Percentiles rank a stretch among this genome's conserved stretches.
Evolutionary conservation across 2,329 filamentous ascomycete species (phyloP).

Genomic region (Colletotrichum lindemuthianum): DNA sequence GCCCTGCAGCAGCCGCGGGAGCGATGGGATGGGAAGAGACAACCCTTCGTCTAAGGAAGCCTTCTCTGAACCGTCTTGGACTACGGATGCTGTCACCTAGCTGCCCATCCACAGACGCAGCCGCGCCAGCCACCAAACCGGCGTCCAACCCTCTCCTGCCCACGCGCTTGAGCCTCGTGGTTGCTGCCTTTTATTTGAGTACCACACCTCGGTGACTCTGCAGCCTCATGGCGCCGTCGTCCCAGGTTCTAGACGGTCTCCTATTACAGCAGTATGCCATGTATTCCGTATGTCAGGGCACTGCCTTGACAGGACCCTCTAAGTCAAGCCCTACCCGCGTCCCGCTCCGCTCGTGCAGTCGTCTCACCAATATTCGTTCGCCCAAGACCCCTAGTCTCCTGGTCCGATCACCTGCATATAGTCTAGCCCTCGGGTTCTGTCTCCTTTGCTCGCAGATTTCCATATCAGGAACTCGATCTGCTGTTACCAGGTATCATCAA

Average conservation of each 20-base stretch:
- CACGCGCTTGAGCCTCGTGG: constrained; percentile 35
- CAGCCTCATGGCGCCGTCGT: not conserved
- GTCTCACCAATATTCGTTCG: constrained; percentile 27
- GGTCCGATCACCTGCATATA: constrained; percentile 37
- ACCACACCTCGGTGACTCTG: constrained; percentile 29
- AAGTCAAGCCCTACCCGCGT: constrained; percentile 34
- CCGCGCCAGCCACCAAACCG: constrained; percentile 30
- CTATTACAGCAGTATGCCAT: not conserved
- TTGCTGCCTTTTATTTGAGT: constrained; percentile 18
- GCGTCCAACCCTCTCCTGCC: constrained; percentile 22
- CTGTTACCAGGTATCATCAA: not conserved
- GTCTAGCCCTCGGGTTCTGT: constrained; percentile 12
- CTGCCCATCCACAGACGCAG: constrained; percentile 5
- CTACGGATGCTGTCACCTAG: not conserved
- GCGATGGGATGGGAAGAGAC: not conserved
- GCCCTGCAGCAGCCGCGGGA: not conserved
- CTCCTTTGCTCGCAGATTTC: constrained; percentile 16
- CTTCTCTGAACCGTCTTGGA: not conserved
- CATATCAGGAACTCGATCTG: constrained; percentile 30
- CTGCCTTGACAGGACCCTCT: constrained; percentile 13
- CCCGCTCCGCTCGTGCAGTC: constrained; percentile 27
- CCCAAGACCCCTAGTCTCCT: constrained; percentile 33
- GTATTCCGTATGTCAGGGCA: constrained; percentile 20
- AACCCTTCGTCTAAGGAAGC: not conserved
- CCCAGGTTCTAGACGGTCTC: constrained; percentile 7